Conservation (phyloP, 495 filamentous ascomycete species). For the Tuber aestivum region DNA sequence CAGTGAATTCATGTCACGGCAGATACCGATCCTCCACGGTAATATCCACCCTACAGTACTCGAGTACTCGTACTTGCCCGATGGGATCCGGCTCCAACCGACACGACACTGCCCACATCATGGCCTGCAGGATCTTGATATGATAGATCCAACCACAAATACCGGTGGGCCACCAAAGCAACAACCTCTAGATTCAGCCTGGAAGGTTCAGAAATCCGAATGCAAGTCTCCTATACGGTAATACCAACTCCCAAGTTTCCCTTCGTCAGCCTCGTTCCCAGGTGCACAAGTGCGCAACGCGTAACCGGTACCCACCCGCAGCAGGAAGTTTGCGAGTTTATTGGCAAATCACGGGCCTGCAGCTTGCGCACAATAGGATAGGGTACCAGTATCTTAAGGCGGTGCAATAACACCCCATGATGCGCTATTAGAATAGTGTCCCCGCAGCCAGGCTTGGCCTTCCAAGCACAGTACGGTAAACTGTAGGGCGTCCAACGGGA, state of each 20-base stretch:
- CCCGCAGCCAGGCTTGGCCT: not conserved
- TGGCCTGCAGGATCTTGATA: not conserved
- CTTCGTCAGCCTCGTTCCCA: not conserved
- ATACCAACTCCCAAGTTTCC: not conserved
- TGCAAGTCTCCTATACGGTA: not conserved
- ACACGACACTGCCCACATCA: not conserved
- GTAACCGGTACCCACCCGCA: not conserved
- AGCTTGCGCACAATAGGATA: not conserved
- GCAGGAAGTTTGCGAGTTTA: not conserved
- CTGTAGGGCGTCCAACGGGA: not conserved
- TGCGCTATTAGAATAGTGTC: not conserved
- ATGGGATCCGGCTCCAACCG: not conserved
- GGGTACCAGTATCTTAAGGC: too few relatives aligned
- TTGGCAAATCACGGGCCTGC: not conserved
- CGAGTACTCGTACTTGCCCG: too few relatives aligned
- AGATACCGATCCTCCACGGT: not conserved
- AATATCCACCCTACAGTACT: not conserved
- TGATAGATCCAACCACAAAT: not conserved
- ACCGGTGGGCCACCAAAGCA: not conserved
- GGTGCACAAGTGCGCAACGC: not conserved
- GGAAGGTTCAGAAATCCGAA: not conserved
- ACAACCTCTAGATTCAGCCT: not conserved
- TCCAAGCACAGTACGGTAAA: not conserved
- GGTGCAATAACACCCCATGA: not conserved
- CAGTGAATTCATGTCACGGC: not conserved